Conservation (phyloP, 2,329 filamentous ascomycete genomes). For the Chalara sp. region DNA sequence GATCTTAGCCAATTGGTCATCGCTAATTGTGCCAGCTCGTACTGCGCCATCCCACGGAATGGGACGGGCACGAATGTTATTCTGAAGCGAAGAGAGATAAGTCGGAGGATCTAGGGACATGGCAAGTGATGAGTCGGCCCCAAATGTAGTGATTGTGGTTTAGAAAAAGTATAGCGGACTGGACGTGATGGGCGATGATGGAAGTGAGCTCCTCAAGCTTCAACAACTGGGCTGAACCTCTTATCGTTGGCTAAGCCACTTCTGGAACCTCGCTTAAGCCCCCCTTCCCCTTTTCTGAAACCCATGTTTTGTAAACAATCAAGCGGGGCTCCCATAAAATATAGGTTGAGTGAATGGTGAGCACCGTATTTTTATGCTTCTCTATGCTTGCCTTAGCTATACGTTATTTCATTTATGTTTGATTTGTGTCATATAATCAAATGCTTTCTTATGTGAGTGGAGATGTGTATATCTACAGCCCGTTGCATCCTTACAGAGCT, state of each 20-base stretch:
- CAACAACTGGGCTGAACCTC: slow-evolving; percentile 12
- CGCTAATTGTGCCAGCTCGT: slow-evolving; percentile 86
- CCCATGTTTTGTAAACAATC: too few relatives aligned
- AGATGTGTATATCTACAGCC: too few relatives aligned
- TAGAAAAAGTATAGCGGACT: background rate
- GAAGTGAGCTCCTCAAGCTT: slow-evolving; percentile 3
- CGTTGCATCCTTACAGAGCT: too few relatives aligned
- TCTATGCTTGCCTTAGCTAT: too few relatives aligned
- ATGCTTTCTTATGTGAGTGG: too few relatives aligned
- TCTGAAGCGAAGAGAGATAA: slow-evolving; percentile 83
- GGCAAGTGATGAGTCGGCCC: slow-evolving; percentile 15
- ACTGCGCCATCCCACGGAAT: slow-evolving; percentile 98
- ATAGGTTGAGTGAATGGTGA: too few relatives aligned
- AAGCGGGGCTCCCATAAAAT: too few relatives aligned
- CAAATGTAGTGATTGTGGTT: slow-evolving; percentile 4
- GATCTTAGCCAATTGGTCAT: slow-evolving; percentile 91
- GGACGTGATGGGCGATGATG: slow-evolving; percentile 2
- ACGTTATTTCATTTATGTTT: too few relatives aligned
- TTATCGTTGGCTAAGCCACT: slow-evolving; percentile 12
- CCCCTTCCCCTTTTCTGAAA: background rate
- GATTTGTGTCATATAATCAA: too few relatives aligned
- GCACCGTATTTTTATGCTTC: too few relatives aligned
- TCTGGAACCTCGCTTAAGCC: slow-evolving; percentile 1
- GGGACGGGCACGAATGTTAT: slow-evolving; percentile 91
- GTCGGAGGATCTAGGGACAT: slow-evolving; percentile 93